Evolutionary conservation across 306 rosid genomes (phyloP), one percentile per base, ranked within the genome.

Genomic region (Cucumis hystrix): DNA sequence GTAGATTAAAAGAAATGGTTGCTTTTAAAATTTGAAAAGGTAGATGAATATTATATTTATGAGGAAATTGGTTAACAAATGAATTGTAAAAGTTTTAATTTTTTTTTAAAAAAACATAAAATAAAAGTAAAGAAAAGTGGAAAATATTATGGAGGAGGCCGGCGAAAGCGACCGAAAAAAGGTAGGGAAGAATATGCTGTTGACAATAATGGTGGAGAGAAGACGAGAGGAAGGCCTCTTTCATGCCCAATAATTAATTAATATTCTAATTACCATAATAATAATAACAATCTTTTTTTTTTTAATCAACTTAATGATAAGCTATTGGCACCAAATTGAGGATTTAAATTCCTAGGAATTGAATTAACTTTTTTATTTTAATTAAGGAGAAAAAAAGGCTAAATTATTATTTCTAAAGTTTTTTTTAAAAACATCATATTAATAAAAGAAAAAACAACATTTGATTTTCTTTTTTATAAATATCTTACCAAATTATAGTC

Each of bases 171-270:
- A 45, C 13, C 13, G 75, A 58, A 43, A 65, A 68, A 47, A 35
- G 74, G 12, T 43, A 33, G 37, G 2, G 56, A 43, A 28, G 74
- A 68, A 68, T 41, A 68, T 41, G 74, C 74, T 68, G 74, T 43
- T 68, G 56, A 65, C 72, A 39, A 65, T 65, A 65, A 65, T 65
- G 51, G 49, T 18, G 28, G 72, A 68, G 74, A 68, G 74, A 41
- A 41, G 33, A 40, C 69, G 74, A 68, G 74, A 43, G 33, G 1
- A 40, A 68, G 56, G 33, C 18, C 55, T 2, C 28, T 67, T 67
- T 17, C 72, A 66, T 66, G 52, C 8, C 72, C 72, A 66, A 39
- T 33, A 37, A 28, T 28, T 23, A 23, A 28, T 28, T 40, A n/a
- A n/a, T 40, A 67, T 67, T 67, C 55, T 12, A 67, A 67, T 10